Evolutionary conservation across 2,329 filamentous ascomycete genomes (phyloP), one percentile per base, ranked within the genome.

Genomic region (Microdochium bolleyi): DNA sequence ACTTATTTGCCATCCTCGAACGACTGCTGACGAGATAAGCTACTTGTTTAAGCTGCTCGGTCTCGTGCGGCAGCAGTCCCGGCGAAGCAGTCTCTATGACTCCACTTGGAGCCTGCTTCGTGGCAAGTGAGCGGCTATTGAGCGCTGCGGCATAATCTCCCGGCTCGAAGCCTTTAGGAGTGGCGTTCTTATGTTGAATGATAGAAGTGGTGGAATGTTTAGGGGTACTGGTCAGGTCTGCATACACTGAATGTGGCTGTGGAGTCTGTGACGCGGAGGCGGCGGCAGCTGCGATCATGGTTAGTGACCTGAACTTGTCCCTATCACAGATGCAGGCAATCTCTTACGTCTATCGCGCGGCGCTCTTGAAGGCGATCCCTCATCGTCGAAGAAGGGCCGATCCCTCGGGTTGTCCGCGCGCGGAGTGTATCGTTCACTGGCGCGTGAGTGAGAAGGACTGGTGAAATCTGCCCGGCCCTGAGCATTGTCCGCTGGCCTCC

Each of bases 21-120:
- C 41, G 41, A 22, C 41, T 70, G 52, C 60, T 58, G 51, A 77
- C 70, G 30, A 76, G 62, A 51, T 56, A 54, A 53, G 64, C 58
- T 41, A 77, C 58, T 19, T 75, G 56, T 27, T 61, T 57, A 51
- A 67, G 66, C 56, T 76, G 73, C 44, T 68, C 59, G 44, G 61
- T 62, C 59, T 77, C 75, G 52, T 75, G 68, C 19, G 66, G 63
- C n/a, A 56, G 51, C 24, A 66, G 54, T 13, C 46, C 38, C 34
- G 54, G 49, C 25, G 51, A 24, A 24, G 44, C 24, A 25, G 30
- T 30, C 34, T 48, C 24, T 16, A 51, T 53, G n/a, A 50, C 63
- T 62, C 58, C 64, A 62, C 65, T 67, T 58, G 64, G 62, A 67
- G 62, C 51, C 41, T 46, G 41, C 19, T 46, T 46, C 19, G 19